Evolutionary conservation across 495 filamentous ascomycete genomes (phyloP), one percentile per base, ranked within the genome.

Genomic region (Massariosphaeria phaeospora): DNA sequence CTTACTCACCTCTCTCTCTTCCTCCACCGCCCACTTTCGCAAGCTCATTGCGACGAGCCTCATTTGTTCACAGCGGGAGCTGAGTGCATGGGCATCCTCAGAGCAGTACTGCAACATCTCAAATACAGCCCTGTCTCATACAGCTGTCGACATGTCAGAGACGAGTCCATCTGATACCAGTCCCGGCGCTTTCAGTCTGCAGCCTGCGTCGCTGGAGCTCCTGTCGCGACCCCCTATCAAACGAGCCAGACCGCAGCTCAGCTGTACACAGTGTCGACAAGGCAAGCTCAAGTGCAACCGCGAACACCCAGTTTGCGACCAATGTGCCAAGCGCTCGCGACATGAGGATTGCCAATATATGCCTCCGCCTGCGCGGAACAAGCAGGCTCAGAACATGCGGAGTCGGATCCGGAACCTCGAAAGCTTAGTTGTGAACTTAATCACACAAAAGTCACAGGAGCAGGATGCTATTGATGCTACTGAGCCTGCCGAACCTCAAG

Each of bases 241-340:
- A 49, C 58, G 69, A 21, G 64, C 66, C 2, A 49, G 69, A 24
- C 56, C 55, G 8, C 69, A 71, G 44, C 63, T 71, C 2, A 60
- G 52, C 26, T 71, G 69, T 46, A 65, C 56, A 20, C 61, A 61
- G 9, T 71, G 69, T 33, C 59, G 69, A 3, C 59, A 62, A 33
- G 69, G 67, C 11, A 71, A 71, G 53, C 66, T 71, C 4, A 67
- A 66, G 30, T 71, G 69, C 52, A 66, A 70, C 38, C 62, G 69
- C 5, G 55, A 58, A 17, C 66, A 63, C 25, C 69, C 69, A 25
- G 48, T 62, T 11, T 71, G 69, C 50, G 66, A 71, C 48, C 69
- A 71, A 44, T 71, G 69, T 58, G 55, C 62, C 29, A 71, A 71
- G 59, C 55, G 69, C 12, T 58, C 50, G 18, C 59, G 67, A 18